Conservation (phyloP, 176 grass and related monocot species). For the Olyra latifolia region DNA sequence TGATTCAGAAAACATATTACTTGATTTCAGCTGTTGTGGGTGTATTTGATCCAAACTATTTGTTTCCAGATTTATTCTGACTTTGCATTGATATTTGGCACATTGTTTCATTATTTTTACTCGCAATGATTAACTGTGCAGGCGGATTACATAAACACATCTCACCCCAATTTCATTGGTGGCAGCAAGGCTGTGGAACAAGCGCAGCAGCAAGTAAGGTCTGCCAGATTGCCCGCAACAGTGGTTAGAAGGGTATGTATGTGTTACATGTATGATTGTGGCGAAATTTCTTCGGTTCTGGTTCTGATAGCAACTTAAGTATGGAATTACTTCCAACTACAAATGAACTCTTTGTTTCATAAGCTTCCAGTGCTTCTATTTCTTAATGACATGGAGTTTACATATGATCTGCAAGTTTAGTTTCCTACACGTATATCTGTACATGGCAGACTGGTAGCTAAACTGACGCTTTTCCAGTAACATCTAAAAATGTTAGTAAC, state of each 20-base stretch:
- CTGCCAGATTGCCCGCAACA: constrained; percentile 43
- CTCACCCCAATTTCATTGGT: constrained; percentile 93
- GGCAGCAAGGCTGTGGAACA: constrained; percentile 90
- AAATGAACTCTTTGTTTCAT: background rate
- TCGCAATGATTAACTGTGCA: constrained; percentile 49
- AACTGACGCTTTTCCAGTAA: background rate
- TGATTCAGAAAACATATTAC: background rate
- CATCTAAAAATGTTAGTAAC: background rate
- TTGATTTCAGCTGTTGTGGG: background rate
- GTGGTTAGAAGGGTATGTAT: constrained; percentile 78
- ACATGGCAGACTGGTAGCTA: background rate
- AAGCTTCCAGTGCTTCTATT: background rate
- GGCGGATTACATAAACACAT: constrained; percentile 99
- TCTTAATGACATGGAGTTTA: constrained; percentile 6
- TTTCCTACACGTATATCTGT: background rate
- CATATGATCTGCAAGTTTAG: background rate
- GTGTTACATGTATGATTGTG: background rate
- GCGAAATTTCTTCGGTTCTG: background rate
- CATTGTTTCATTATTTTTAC: constrained; percentile 22
- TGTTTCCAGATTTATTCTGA: background rate
- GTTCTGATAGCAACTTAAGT: background rate
- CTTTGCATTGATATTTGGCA: constrained; percentile 13
- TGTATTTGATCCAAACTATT: background rate
- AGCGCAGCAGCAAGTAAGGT: constrained; percentile 90
- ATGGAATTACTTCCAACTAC: background rate